Conservation (phyloP, 163 green algal species). For the Chlamydomonas reinhardtii region DNA sequence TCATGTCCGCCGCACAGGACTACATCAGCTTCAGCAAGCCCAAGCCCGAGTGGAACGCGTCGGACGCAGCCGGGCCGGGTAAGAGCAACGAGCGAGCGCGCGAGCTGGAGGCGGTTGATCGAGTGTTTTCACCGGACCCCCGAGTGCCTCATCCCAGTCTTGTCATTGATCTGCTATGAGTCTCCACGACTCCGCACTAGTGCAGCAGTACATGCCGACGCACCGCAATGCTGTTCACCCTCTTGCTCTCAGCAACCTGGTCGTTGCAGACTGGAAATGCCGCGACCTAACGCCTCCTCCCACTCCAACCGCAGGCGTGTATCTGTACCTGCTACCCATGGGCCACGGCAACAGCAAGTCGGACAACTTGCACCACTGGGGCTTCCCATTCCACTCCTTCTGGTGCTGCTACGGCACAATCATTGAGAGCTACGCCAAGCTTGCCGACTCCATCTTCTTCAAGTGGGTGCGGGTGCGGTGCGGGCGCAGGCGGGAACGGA, state of each 20-base stretch:
- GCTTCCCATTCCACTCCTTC: conserved; percentile 69
- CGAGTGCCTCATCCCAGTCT: too few relatives aligned
- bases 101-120: too few relatives aligned
- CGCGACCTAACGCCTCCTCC: too few relatives aligned
- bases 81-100: neutral
- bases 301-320: conserved; percentile 64
- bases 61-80: conserved; percentile 38
- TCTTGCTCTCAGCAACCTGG: too few relatives aligned
- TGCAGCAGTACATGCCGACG: too few relatives aligned
- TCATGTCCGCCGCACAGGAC: too few relatives aligned
- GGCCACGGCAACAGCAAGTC: conserved; percentile 62
- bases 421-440: conserved; percentile 76
- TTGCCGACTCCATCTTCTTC: conserved; percentile 83
- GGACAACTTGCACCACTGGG: conserved; percentile 47
- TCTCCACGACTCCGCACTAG: too few relatives aligned
- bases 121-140: too few relatives aligned
- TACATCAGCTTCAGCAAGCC: neutral
- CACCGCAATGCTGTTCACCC: too few relatives aligned
- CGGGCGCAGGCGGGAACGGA: too few relatives aligned
- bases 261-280: too few relatives aligned
- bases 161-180: too few relatives aligned
- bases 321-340: conserved; percentile 75
- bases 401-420: conserved; percentile 76
- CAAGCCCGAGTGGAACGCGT: conserved; percentile 37
- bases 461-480: conserved; percentile 7